These are phyloP conservation scores for Coemansia sp. DNA, from an alignment of 192 early-diverging fungal genomes.

Conservation along the genomic window DNA sequence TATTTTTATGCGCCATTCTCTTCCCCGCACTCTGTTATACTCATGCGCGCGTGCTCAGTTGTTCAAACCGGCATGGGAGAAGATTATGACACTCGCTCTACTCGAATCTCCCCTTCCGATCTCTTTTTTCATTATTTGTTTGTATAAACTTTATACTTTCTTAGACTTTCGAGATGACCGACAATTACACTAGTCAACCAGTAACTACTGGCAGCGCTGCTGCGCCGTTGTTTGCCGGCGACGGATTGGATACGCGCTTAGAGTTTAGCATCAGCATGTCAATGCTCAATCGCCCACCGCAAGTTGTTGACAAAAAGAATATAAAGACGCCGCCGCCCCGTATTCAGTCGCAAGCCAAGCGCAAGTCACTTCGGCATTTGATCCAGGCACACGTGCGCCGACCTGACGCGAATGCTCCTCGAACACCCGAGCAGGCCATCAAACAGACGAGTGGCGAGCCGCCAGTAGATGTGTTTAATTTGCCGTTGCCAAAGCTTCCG, in stretches of 20 bases:
- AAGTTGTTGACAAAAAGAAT: not conserved
- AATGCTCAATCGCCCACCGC: constrained; percentile 9
- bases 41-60: too few species aligned
- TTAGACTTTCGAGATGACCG: not conserved
- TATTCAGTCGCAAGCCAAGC: constrained; percentile 4
- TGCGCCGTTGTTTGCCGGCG: constrained; percentile 3
- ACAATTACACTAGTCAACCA: not conserved
- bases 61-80: too few species aligned
- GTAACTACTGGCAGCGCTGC: not conserved
- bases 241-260: constrained; percentile 4
- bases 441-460: not conserved
- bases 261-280: constrained; percentile 27
- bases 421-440: not conserved
- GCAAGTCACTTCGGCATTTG: constrained; percentile 5
- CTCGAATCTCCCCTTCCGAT: not conserved
- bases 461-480: not conserved
- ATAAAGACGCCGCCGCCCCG: not conserved
- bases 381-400: not conserved
- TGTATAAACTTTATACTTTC: not conserved
- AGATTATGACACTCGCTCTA: too few species aligned
- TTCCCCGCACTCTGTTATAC: too few species aligned
- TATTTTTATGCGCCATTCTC: too few species aligned
- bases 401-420: not conserved
- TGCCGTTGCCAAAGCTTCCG: constrained; percentile 20
- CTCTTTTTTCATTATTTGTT: not conserved